Evolutionary conservation across 2,329 filamentous ascomycete genomes (phyloP).

Genomic region (Colletotrichum musicola): DNA sequence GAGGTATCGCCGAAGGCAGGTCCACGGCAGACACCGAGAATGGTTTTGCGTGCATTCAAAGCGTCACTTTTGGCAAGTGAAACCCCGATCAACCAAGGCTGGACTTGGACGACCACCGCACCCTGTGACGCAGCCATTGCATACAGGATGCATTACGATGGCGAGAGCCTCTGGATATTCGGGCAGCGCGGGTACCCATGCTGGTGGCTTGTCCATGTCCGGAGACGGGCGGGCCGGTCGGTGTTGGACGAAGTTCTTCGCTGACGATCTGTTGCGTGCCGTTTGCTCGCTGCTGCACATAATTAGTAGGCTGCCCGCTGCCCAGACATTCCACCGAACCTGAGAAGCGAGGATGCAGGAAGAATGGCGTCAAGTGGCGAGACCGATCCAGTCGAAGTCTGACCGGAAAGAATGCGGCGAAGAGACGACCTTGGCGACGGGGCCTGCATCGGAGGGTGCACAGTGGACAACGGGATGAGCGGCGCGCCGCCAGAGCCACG

Average conservation of each 20-base stretch:
- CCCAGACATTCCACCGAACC: conserved; percentile 14
- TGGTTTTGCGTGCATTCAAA: conserved; percentile 29
- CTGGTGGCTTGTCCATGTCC: conserved; percentile 27
- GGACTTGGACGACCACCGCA: conserved; percentile 12
- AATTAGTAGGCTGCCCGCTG: not conserved
- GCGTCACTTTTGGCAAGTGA: conserved; percentile 31
- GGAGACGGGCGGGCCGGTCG: conserved; percentile 15
- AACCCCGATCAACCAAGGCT: conserved; percentile 23
- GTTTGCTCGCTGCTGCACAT: not conserved
- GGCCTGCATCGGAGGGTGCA: conserved; percentile 17
- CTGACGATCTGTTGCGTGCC: conserved; percentile 19
- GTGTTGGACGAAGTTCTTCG: conserved; percentile 14
- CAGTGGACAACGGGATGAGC: conserved; percentile 10
- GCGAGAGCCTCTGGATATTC: conserved; percentile 2
- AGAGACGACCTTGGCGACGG: conserved; percentile 8
- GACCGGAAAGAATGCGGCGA: conserved; percentile 10
- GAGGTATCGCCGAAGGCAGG: not conserved
- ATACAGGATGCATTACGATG: conserved; percentile 14
- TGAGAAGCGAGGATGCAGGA: conserved; percentile 3
- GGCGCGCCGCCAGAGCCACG: conserved; percentile 33
- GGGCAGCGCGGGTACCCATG: conserved; percentile 16
- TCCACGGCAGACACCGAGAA: conserved; percentile 4
- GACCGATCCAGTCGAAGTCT: not conserved
- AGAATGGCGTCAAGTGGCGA: conserved; percentile 26
- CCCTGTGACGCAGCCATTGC: conserved; percentile 34